Evolutionary conservation across 2,329 filamentous ascomycete genomes (phyloP).

Genomic region (Penicillium sp.): DNA sequence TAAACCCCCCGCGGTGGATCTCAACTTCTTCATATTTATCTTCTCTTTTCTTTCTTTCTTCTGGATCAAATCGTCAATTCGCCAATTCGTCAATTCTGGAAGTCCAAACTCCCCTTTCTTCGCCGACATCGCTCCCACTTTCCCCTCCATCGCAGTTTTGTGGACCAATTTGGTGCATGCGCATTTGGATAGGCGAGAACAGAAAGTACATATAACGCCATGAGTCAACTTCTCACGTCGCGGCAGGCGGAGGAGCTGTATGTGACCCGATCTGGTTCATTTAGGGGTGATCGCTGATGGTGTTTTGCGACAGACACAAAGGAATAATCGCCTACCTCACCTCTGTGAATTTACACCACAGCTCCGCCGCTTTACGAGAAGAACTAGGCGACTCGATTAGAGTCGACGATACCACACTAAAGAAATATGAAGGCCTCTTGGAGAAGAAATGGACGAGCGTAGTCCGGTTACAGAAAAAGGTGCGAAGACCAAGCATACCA

Average conservation of each 20-base stretch:
- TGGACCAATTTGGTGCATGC: constrained; percentile 14
- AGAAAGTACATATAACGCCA: constrained; percentile 37
- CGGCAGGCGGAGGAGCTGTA: constrained; percentile 88
- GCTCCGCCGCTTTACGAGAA: constrained; percentile 68
- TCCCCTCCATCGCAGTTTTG: constrained; percentile 4
- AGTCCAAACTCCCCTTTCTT: not conserved
- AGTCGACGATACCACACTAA: constrained; percentile 77
- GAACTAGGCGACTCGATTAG: constrained; percentile 67
- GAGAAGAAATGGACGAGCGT: constrained; percentile 99
- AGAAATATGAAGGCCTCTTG: constrained; percentile 90
- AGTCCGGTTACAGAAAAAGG: constrained; percentile 93
- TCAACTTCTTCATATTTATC: constrained; percentile 7
- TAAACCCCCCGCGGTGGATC: constrained; percentile 26
- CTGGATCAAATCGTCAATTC: constrained; percentile 1
- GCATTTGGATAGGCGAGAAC: constrained; percentile 15
- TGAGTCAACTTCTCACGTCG: constrained; percentile 72
- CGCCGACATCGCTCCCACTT: constrained; percentile 3
- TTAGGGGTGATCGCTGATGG: constrained; percentile 9
- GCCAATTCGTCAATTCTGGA: not conserved
- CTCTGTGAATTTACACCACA: constrained; percentile 67
- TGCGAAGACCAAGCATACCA: not conserved
- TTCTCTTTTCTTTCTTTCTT: not conserved
- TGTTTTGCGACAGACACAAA: constrained; percentile 66
- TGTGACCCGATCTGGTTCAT: constrained; percentile 36
- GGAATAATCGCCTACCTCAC: constrained; percentile 86